Conservation (phyloP, 352 stramenopile genomes). For the Phytophthora pistaciae region DNA sequence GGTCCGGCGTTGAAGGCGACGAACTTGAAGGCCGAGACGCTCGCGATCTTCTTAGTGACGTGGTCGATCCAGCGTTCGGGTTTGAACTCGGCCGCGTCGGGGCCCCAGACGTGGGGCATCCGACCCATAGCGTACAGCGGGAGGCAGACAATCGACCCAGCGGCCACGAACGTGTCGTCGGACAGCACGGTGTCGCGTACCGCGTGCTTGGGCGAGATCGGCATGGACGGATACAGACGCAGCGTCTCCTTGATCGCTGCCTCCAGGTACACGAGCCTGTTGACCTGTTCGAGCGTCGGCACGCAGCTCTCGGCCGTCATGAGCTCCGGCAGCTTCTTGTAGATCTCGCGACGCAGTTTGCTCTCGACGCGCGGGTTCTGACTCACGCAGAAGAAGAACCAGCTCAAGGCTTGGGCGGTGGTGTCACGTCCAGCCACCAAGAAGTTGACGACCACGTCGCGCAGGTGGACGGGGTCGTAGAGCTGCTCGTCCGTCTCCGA, state of each 20-base stretch:
- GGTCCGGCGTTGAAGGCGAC: slow-evolving; percentile 56
- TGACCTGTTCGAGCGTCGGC: slow-evolving; percentile 25
- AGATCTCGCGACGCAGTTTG: slow-evolving; percentile 58
- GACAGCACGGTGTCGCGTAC: slow-evolving; percentile 56
- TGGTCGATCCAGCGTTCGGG: slow-evolving; percentile 61
- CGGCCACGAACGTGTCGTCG: slow-evolving; percentile 61
- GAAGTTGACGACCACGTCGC: slow-evolving; percentile 85
- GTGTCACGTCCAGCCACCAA: slow-evolving; percentile 85
- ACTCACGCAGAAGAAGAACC: slow-evolving; percentile 73
- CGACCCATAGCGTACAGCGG: slow-evolving; percentile 53
- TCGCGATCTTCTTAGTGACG: slow-evolving; percentile 33
- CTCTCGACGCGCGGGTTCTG: slow-evolving; percentile 58
- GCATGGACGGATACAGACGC: slow-evolving; percentile 65
- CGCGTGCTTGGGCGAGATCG: slow-evolving; percentile 52
- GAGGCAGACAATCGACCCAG: slow-evolving; percentile 46
- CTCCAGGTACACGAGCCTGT: slow-evolving; percentile 59
- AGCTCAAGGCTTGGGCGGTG: slow-evolving; percentile 75
- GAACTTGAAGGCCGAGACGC: slow-evolving; percentile 54
- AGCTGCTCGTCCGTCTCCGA: slow-evolving; percentile 4
- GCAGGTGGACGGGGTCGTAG: slow-evolving; percentile 54
- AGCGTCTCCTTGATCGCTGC: slow-evolving; percentile 64
- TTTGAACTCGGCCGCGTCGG: slow-evolving; percentile 55
- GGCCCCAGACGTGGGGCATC: slow-evolving; percentile 58
- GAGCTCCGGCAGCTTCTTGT: slow-evolving; percentile 38
- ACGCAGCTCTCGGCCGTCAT: slow-evolving; percentile 15